Percentiles rank a stretch among this genome's conserved stretches.
These are phyloP conservation scores for Collariella sp. DNA, from an alignment of 495 filamentous ascomycete genomes.

Conservation along the genomic window DNA sequence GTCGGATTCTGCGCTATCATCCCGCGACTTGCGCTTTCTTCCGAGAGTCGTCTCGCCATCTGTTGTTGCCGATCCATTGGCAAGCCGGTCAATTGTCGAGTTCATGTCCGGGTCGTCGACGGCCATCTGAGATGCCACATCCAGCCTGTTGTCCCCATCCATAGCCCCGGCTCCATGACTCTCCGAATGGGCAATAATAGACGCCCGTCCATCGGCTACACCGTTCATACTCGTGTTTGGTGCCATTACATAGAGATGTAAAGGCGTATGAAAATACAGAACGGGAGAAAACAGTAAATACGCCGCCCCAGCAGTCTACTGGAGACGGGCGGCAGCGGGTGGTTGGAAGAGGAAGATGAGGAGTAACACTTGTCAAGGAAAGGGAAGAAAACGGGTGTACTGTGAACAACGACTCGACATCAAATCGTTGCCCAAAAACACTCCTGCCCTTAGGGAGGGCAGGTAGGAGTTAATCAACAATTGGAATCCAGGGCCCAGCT, in stretches of 20 bases:
- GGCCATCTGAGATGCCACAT: not conserved
- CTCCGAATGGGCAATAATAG: no score
- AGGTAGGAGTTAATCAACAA: not conserved
- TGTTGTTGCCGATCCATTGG: slow-evolving; percentile 3
- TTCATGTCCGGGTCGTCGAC: not conserved
- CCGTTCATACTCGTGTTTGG: not conserved
- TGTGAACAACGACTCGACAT: slow-evolving; percentile 12
- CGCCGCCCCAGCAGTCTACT: not conserved
- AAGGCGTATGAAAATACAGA: not conserved
- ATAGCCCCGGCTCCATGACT: not conserved
- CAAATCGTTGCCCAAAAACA: slow-evolving; percentile 5
- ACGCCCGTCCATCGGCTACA: not conserved
- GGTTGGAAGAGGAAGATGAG: not conserved
- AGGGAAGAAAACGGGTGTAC: not conserved
- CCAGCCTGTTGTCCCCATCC: not conserved
- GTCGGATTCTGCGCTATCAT: not conserved
- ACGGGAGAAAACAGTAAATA: slow-evolving; percentile 4
- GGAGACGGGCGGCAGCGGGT: not conserved
- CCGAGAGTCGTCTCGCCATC: slow-evolving; percentile 10
- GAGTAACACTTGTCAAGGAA: slow-evolving; percentile 27
- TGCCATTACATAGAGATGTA: not conserved
- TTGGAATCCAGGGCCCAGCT: not conserved
- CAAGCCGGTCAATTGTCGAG: not conserved
- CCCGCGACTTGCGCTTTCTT: slow-evolving; percentile 35
- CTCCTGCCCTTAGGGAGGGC: not conserved